Evolutionary conservation across 1,284 basidiomycete species (phyloP), one percentile per base, ranked within the genome.

Genomic region (Tranzscheliella williamsii): DNA sequence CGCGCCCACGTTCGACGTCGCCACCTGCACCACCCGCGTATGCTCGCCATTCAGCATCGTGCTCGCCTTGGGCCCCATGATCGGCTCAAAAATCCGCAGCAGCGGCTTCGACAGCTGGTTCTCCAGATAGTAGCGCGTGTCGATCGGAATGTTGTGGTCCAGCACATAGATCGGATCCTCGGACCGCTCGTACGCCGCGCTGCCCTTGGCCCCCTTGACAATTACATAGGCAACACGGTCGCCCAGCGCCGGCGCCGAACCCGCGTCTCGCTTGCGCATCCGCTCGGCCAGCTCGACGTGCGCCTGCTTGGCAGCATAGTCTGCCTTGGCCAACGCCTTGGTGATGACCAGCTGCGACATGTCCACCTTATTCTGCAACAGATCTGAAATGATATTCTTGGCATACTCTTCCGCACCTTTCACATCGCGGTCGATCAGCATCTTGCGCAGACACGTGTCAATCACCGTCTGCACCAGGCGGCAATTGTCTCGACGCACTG

Each of bases 381-480:
- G 54, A 35, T 76, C 75, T 20, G 72, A 60, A 37, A 77, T 77
- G 42, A 74, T 68, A 43, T 74, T 66, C 53, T 77, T 77, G 41
- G 67, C 66, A 31, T 70, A 75, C 44, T 65, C 67, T 42, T 77
- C 75, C n/a, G 75, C 75, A 8, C 72, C 75, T 34, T 58, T 53
- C 45, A 77, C 75, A 55, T 77, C 73, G 23, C 75, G 72, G 49
- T 77, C 75, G 50, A 77, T 77, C 32, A 77, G 62, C 75, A 77
- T 77, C 63, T 76, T 77, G 24, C 69, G 69, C 24, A 77, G 45
- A 32, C 75, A 76, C 15, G 75, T 77, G 54, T 77, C 75, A 34
- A 77, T 77, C 38, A 77, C 65, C 1, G 70, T 77, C 51, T 73
- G 75, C 23, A 77, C 75, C n/a, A 77, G 46, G 11, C 75, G 72